Evolutionary conservation across 2,329 filamentous ascomycete species (phyloP).

Genomic region (Apiospora kogelbergensis): DNA sequence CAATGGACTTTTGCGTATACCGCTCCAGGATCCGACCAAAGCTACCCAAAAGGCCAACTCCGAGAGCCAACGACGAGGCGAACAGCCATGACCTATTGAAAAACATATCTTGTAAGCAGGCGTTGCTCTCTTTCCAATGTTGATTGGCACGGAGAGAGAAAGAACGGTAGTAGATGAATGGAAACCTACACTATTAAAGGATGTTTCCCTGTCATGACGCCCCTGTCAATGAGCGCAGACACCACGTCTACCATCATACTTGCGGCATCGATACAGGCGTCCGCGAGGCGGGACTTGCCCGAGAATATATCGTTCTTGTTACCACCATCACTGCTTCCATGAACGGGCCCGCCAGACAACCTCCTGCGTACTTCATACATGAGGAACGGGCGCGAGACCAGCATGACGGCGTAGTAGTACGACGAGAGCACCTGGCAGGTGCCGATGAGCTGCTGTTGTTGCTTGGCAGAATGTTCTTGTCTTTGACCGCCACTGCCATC

Average conservation of each 20-base stretch:
- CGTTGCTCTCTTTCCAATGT: too few species aligned
- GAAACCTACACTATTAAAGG: constrained; percentile 49
- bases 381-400: constrained; percentile 54
- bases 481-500: not conserved
- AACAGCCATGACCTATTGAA: constrained; percentile 51
- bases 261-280: constrained; percentile 56
- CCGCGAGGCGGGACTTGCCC: constrained; percentile 50
- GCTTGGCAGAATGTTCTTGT: not conserved
- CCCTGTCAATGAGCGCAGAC: constrained; percentile 42
- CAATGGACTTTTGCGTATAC: constrained; percentile 47
- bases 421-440: constrained; percentile 52
- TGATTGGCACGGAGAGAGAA: not conserved
- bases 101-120: not conserved
- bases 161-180: not conserved
- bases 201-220: constrained; percentile 40
- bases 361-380: constrained; percentile 54
- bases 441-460: constrained; percentile 35
- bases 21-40: constrained; percentile 54
- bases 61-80: constrained; percentile 51
- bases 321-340: not conserved
- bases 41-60: constrained; percentile 49
- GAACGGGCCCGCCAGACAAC: constrained; percentile 35
- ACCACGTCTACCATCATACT: constrained; percentile 53
- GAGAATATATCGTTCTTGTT: constrained; percentile 29
- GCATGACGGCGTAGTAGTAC: constrained; percentile 59